Evolutionary conservation across 164 flowering plant species (phyloP), one percentile per base, ranked within the genome.

Genomic region (Brasenia schreberi): DNA sequence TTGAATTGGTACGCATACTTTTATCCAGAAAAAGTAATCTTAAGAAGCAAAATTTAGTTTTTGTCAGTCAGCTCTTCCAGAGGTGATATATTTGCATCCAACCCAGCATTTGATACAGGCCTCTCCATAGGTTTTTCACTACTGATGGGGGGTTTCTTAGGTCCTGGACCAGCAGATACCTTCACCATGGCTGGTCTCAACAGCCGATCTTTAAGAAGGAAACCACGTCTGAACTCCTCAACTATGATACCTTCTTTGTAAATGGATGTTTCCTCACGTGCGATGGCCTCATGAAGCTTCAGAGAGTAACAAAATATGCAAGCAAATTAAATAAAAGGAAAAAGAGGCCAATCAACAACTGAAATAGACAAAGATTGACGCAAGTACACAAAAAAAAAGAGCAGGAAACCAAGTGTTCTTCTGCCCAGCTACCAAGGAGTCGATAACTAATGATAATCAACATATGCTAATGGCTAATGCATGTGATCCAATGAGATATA

Each of bases 131-230:
- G 62, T 45, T 70, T 73, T 19, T 70, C 78, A 18, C 75, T 6
- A n/a, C 61, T 61, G 14, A 61, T 18, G 2, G 79, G 45, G 43
- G 76, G 75, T 69, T 83, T 81, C 77, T 75, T 77, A 9, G 67
- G 73, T 19, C 90, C 92, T n/a, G 92, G 89, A 16, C 97, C 97
- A 16, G 88, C 64, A 19, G 97, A 94, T 66, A 94, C 96, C 71
- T 86, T 94, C 58, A 94, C 99, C 80, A 71, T 87, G 68, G 99
- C 96, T 43, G 97, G 93, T 83, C 96, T 85, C 42, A 94, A 70
- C 72, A 94, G 78, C 59, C 83, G 84, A 64, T 79, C 87, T 49
- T 90, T 85, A 59, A 94, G 88, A 58, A 79, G 65, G 77, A 94
- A 94, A 5, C 99, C 97, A 12, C 97, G 88, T 0, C 84, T 78